Conservation (phyloP, 768 basidiomycete species). For the Phylloporus sp. region DNA sequence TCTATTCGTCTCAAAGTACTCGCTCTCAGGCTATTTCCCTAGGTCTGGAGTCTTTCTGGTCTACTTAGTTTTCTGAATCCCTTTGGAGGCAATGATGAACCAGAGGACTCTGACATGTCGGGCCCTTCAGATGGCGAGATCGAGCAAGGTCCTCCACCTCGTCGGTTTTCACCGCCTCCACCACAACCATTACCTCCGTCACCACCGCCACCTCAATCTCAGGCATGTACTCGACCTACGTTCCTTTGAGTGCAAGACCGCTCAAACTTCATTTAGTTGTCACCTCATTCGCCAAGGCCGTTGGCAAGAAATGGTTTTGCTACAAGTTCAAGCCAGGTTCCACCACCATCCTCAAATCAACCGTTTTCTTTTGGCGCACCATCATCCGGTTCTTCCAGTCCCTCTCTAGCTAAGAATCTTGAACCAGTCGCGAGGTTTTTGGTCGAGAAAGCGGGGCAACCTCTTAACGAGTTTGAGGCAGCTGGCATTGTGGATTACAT, state of each 20-base stretch:
- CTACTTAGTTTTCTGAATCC: slow-evolving; percentile 53
- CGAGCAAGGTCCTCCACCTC: slow-evolving; percentile 24
- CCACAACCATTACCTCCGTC: slow-evolving; percentile 19
- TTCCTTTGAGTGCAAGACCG: slow-evolving; percentile 17
- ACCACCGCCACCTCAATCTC: slow-evolving; percentile 20
- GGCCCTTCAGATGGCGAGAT: slow-evolving; percentile 25
- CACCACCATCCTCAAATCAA: slow-evolving; percentile 11
- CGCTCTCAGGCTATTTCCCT: slow-evolving; percentile 9
- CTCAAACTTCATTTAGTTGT: slow-evolving; percentile 25
- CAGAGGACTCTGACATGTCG: slow-evolving; percentile 19
- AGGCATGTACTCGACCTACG: slow-evolving; percentile 24
- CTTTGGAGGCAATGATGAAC: slow-evolving; percentile 25
- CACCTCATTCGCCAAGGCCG: slow-evolving; percentile 16
- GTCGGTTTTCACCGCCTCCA: slow-evolving; percentile 23
- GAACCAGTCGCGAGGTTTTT: slow-evolving; percentile 49
- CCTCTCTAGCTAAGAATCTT: slow-evolving; percentile 41
- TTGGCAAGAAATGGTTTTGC: slow-evolving; percentile 14
- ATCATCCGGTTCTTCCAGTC: slow-evolving; percentile 9
- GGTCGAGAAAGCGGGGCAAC: slow-evolving; percentile 42
- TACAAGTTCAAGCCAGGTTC: slow-evolving; percentile 8
- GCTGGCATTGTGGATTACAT: slow-evolving; percentile 55
- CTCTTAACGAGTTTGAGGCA: slow-evolving; percentile 50
- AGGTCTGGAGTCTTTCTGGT: slow-evolving; percentile 52
- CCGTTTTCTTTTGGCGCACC: slow-evolving; percentile 20
- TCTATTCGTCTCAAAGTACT: background rate